phyloP scores from a whole-genome alignment of 495 filamentous ascomycete species.

The Talaromyces stipitatus region DNA sequence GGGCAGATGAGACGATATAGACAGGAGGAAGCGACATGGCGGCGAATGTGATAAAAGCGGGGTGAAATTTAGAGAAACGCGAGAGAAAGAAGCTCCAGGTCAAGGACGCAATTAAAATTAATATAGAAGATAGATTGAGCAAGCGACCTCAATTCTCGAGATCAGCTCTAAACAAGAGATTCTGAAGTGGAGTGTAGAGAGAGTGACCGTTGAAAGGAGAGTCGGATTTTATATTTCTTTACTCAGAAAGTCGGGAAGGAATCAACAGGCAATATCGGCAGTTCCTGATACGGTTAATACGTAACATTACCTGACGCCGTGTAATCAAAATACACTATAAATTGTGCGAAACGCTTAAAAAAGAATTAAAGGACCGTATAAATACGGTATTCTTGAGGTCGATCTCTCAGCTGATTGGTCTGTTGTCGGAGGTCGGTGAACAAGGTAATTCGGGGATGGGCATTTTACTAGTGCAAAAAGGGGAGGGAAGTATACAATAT shows the following conservation, averaged over 20 bases:
- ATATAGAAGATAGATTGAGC: neutral
- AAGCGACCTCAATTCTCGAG: neutral
- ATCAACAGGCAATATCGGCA: neutral
- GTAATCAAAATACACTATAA: neutral
- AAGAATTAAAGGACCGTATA: neutral
- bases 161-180: neutral
- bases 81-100: neutral
- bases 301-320: too few relatives aligned
- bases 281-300: neutral
- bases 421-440: neutral
- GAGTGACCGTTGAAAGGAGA: neutral
- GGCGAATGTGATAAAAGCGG: conserved; percentile 1
- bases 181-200: neutral
- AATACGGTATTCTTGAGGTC: neutral
- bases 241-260: neutral
- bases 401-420: neutral
- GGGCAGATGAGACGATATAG: conserved; percentile 87
- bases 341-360: neutral
- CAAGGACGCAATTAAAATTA: neutral
- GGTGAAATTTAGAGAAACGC: conserved; percentile 9
- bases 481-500: conserved; percentile 21
- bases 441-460: neutral
- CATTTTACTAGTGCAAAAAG: conserved; percentile 3
- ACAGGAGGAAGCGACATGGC: conserved; percentile 69
- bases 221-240: neutral